A percentile compares a stretch with the other conserved stretches of the same genome.
Evolutionary conservation across 2,329 filamentous ascomycete species (phyloP).

Genomic region (Talaromyces funiculosus): DNA sequence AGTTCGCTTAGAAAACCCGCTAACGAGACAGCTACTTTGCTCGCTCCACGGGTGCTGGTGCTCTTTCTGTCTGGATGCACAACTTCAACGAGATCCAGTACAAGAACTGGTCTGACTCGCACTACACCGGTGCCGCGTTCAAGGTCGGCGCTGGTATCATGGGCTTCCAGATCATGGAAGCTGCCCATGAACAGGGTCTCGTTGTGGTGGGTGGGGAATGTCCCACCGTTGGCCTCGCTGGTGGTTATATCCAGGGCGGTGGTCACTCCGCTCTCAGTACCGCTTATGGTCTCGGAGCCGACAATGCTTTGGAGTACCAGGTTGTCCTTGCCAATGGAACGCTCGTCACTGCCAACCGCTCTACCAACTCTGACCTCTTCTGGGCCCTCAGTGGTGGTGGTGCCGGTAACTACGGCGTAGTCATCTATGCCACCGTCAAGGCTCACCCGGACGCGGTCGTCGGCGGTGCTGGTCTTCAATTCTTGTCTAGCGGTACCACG

Average conservation of each 20-base stretch:
- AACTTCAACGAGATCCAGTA: constrained; percentile 41
- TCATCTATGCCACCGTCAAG: constrained; percentile 21
- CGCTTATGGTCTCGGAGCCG: constrained; percentile 47
- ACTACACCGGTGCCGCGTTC: constrained; percentile 4
- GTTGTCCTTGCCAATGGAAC: constrained; percentile 45
- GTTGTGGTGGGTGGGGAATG: constrained; percentile 50
- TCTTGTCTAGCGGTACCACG: not conserved
- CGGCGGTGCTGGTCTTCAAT: not conserved
- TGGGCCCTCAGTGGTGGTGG: constrained; percentile 51
- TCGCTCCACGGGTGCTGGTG: constrained; percentile 44
- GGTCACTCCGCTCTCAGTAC: constrained; percentile 46
- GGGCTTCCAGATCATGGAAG: not conserved
- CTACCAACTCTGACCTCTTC: constrained; percentile 37
- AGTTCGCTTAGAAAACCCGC: not conserved
- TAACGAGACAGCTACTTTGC: constrained; percentile 31
- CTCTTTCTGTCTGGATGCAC: constrained; percentile 48
- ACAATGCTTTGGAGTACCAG: constrained; percentile 53
- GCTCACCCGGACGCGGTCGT: not conserved
- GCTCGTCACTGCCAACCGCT: not conserved
- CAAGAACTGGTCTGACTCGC: constrained; percentile 22
- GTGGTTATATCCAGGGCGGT: constrained; percentile 57
- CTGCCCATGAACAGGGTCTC: constrained; percentile 41
- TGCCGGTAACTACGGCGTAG: constrained; percentile 44
- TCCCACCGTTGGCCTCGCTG: constrained; percentile 51
- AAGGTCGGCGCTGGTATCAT: constrained; percentile 5